Conservation (phyloP, 441 rosid species). For the Bocquillonia castaneifolia region DNA sequence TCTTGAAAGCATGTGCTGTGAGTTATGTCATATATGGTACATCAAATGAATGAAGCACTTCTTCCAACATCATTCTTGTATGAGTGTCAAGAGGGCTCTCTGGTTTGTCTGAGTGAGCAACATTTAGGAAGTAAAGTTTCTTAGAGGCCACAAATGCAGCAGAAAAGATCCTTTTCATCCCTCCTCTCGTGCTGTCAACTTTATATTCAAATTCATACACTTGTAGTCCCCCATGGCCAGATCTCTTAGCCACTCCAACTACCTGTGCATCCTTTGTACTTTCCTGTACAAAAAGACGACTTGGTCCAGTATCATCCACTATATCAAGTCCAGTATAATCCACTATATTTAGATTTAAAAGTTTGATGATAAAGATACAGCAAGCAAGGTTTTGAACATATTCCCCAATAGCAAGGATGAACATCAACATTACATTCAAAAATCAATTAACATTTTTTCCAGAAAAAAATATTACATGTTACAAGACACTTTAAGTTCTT, state of each 20-base stretch:
- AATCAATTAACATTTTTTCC: neutral
- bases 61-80: conserved; percentile 54
- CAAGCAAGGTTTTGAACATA: neutral
- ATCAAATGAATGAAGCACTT: conserved; percentile 82
- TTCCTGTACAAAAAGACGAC: conserved; percentile 41
- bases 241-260: conserved; percentile 56
- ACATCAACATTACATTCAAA: neutral
- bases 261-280: conserved; percentile 69
- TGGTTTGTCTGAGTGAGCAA: conserved; percentile 60
- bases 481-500: neutral
- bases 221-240: conserved; percentile 46
- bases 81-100: conserved; percentile 57
- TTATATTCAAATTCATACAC: conserved; percentile 76
- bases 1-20: neutral
- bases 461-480: neutral
- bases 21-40: conserved; percentile 29
- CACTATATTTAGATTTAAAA: too few species aligned
- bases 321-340: too few species aligned
- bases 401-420: neutral
- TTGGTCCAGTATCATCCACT: neutral
- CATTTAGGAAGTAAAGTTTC: conserved; percentile 69
- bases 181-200: conserved; percentile 76
- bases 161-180: conserved; percentile 69
- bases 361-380: too few species aligned
- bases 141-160: conserved; percentile 71